phyloP scores from a whole-genome alignment of 495 filamentous ascomycete species.

The Lophiotrema nucula region DNA sequence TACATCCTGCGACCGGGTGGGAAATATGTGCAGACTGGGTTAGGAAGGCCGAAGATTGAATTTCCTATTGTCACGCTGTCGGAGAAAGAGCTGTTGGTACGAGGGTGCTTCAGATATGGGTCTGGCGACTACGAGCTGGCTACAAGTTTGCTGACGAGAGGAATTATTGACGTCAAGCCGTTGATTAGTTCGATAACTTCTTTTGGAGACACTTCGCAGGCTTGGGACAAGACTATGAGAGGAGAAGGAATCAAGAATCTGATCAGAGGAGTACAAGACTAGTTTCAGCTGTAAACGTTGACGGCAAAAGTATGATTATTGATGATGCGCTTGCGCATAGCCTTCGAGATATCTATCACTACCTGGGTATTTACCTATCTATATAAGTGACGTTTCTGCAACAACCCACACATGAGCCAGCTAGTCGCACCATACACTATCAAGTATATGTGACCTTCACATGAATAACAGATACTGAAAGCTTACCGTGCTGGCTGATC shows the following conservation, averaged over 20 bases:
- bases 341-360: no score
- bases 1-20: slow-evolving; percentile 54
- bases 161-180: slow-evolving; percentile 3
- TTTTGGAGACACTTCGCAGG: slow-evolving; percentile 4
- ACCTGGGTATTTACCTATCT: no score
- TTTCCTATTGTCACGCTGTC: slow-evolving; percentile 60
- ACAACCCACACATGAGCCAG: no score
- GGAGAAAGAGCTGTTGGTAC: slow-evolving; percentile 48
- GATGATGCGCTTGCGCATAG: no score
- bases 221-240: slow-evolving; percentile 8
- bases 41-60: slow-evolving; percentile 56
- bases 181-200: slow-evolving; percentile 4
- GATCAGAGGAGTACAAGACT: slow-evolving; percentile 4
- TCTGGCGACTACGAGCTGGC: slow-evolving; percentile 24
- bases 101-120: slow-evolving; percentile 25
- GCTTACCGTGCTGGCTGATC: no score
- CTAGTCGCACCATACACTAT: no score
- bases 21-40: slow-evolving; percentile 61
- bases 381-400: no score
- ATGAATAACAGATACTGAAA: no score
- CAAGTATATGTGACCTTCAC: no score
- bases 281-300: no score
- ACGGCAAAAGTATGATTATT: no score
- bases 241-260: slow-evolving; percentile 21
- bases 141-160: slow-evolving; percentile 1